These are phyloP conservation scores for Mimosa pudica DNA, from an alignment of 306 rosid genomes.

Conservation along the genomic window DNA sequence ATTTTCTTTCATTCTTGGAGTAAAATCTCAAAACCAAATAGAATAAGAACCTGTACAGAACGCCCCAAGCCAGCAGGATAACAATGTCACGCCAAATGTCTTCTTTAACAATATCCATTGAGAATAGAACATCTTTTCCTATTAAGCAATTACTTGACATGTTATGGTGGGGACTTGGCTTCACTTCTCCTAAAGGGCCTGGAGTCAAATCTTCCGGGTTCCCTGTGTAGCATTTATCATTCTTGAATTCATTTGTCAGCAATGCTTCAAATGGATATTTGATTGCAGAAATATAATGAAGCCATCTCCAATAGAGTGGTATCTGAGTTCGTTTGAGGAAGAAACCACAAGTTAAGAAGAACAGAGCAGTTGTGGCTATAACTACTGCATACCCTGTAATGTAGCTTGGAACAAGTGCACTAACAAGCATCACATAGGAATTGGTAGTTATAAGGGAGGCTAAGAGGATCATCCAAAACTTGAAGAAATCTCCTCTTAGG, in stretches of 20 bases:
- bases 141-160: conserved; percentile 42
- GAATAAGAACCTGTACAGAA: conserved; percentile 77
- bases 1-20: conserved; percentile 85
- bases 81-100: conserved; percentile 57
- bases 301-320: conserved; percentile 73
- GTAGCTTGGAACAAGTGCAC: conserved; percentile 92
- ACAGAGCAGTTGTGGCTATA: conserved; percentile 89
- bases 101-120: conserved; percentile 58
- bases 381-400: conserved; percentile 88
- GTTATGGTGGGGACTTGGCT: conserved; percentile 41
- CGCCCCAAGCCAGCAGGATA: conserved; percentile 89
- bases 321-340: conserved; percentile 71
- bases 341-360: conserved; percentile 90
- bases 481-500: conserved; percentile 46
- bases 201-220: conserved; percentile 54
- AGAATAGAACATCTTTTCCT: conserved; percentile 65
- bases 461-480: conserved; percentile 72
- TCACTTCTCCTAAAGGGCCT: conserved; percentile 66
- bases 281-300: conserved; percentile 83
- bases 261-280: conserved; percentile 90
- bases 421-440: conserved; percentile 87
- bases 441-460: conserved; percentile 87
- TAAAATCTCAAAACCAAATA: conserved; percentile 87
- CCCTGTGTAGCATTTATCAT: conserved; percentile 60
- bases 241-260: conserved; percentile 77